These are phyloP conservation scores for Aspergillus eucalypticola DNA, from an alignment of 2,329 filamentous ascomycete genomes.

Conservation along the genomic window DNA sequence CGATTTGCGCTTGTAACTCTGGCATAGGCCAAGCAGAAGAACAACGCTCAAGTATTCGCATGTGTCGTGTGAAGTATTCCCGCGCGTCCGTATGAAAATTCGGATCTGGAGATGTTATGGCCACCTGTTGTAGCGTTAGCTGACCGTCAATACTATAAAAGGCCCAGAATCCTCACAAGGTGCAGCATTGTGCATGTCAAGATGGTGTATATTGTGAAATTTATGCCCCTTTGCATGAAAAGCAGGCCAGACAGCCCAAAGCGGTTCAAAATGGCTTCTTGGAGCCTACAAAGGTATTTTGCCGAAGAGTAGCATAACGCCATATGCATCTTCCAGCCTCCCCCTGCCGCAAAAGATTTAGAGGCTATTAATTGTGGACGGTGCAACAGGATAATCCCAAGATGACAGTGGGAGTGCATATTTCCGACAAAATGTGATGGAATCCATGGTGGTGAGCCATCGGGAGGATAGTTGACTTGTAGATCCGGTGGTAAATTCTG, in stretches of 20 bases:
- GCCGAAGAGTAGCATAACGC: conserved; percentile 80
- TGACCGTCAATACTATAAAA: not conserved
- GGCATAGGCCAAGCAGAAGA: conserved; percentile 82
- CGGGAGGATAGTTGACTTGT: conserved; percentile 71
- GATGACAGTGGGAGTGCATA: conserved; percentile 83
- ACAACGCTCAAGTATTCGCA: conserved; percentile 87
- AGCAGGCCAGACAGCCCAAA: conserved; percentile 79
- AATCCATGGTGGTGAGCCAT: conserved; percentile 80
- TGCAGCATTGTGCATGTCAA: conserved; percentile 91
- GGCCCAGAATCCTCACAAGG: conserved; percentile 63
- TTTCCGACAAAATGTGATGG: conserved; percentile 87
- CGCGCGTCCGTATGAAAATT: conserved; percentile 81
- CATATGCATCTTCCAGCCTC: conserved; percentile 86
- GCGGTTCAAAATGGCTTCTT: conserved; percentile 75
- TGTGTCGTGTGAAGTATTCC: conserved; percentile 88
- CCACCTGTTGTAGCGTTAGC: conserved; percentile 61
- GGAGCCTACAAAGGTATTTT: conserved; percentile 79
- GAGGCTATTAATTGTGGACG: conserved; percentile 80
- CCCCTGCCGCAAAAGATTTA: conserved; percentile 68
- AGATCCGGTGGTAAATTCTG: conserved; percentile 76
- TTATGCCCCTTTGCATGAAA: conserved; percentile 91
- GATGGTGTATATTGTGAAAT: conserved; percentile 91
- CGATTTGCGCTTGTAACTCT: conserved; percentile 86
- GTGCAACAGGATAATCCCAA: conserved; percentile 82
- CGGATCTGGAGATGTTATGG: conserved; percentile 88